These are phyloP conservation scores for Capsicum baccatum DNA, from an alignment of 257 asterid species.

Conservation along the genomic window DNA sequence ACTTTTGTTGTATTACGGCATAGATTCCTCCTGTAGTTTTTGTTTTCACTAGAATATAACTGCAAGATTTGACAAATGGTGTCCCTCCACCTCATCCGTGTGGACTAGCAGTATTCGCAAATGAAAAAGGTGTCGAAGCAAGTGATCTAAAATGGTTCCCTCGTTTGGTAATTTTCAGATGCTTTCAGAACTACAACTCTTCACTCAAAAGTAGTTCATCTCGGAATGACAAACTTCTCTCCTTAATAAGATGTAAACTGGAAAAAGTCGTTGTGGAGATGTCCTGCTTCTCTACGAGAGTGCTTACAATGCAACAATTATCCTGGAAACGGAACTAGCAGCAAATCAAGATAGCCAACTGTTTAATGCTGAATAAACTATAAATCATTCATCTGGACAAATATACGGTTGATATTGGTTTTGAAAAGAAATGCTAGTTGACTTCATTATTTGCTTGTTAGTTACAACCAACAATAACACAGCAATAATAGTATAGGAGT, in stretches of 20 bases:
- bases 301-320: neutral
- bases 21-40: slow-evolving; percentile 43
- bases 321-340: neutral
- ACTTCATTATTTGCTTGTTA: neutral
- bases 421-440: neutral
- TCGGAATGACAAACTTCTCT: neutral
- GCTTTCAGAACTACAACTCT: neutral
- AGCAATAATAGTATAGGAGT: neutral
- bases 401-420: slow-evolving; percentile 2
- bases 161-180: neutral
- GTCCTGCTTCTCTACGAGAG: neutral
- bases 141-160: neutral
- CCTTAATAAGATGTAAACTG: neutral
- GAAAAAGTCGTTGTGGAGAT: neutral
- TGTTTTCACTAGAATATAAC: slow-evolving; percentile 36
- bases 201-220: neutral
- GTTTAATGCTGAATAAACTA: neutral
- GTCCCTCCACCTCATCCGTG: slow-evolving; percentile 43
- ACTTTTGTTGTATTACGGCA: neutral
- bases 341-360: neutral
- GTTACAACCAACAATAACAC: neutral
- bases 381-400: neutral
- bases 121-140: slow-evolving; percentile 31
- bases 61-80: slow-evolving; percentile 24
- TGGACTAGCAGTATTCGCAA: slow-evolving; percentile 16